Conservation (phyloP, 495 filamentous ascomycete genomes). For the Penicillium paxilli region DNA sequence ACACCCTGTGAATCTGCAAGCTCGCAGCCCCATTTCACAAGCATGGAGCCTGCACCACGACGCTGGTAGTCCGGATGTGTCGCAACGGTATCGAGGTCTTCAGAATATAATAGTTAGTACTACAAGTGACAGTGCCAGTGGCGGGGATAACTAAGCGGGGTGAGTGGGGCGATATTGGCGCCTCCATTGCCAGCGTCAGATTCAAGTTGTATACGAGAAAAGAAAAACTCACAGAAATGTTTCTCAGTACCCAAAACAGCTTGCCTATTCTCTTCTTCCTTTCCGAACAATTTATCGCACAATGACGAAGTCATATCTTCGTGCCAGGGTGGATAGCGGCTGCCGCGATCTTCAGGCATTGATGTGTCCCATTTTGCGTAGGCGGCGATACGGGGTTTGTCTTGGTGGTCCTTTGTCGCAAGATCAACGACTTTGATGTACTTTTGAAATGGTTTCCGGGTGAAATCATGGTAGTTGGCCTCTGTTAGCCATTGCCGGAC, state of each 20-base stretch:
- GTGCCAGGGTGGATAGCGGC: constrained; percentile 2
- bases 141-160: too few species aligned
- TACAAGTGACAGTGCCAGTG: too few species aligned
- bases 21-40: constrained; percentile 49
- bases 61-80: constrained; percentile 46
- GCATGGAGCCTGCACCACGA: constrained; percentile 46
- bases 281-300: constrained; percentile 1
- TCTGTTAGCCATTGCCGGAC: constrained; percentile 20
- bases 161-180: too few species aligned
- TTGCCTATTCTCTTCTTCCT: neutral
- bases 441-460: constrained; percentile 4
- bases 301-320: neutral
- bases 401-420: neutral
- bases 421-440: constrained; percentile 21
- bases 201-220: too few species aligned
- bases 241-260: constrained; percentile 4
- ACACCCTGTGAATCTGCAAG: constrained; percentile 31
- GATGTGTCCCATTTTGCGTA: constrained; percentile 25
- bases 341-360: constrained; percentile 7
- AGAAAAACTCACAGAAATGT: constrained; percentile 9
- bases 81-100: constrained; percentile 47
- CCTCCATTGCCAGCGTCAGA: too few species aligned
- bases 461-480: neutral
- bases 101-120: too few species aligned
- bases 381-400: constrained; percentile 8